Conservation (phyloP, 495 filamentous ascomycete genomes). For the Recurvomyces mirabilis region DNA sequence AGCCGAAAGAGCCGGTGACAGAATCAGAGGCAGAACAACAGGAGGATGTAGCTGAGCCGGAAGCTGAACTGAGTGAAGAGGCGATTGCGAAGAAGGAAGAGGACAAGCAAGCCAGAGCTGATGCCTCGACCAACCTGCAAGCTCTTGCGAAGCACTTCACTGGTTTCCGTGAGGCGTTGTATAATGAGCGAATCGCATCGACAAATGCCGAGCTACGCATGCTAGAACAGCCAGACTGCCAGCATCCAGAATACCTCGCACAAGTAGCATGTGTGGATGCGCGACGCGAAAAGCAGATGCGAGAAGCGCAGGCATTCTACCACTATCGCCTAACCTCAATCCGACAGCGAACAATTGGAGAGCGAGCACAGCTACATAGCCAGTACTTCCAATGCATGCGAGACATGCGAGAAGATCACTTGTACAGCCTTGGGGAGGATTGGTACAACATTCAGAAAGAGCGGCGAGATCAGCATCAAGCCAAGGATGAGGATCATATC, state of each 20-base stretch:
- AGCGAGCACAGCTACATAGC: slow-evolving; percentile 68
- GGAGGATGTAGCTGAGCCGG: slow-evolving; percentile 6
- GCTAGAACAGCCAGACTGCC: slow-evolving; percentile 60
- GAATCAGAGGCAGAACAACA: slow-evolving; percentile 6
- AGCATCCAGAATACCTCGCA: slow-evolving; percentile 78
- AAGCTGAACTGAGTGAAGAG: slow-evolving; percentile 12
- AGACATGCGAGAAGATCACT: slow-evolving; percentile 65
- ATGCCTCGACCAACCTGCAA: slow-evolving; percentile 14
- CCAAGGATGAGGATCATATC: slow-evolving; percentile 56
- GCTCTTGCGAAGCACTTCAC: slow-evolving; percentile 16
- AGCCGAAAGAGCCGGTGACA: not conserved
- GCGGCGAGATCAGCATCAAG: slow-evolving; percentile 59
- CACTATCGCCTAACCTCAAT: slow-evolving; percentile 62
- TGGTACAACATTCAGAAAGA: slow-evolving; percentile 90
- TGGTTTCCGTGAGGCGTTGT: slow-evolving; percentile 41
- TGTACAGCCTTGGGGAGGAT: slow-evolving; percentile 68
- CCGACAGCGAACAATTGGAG: slow-evolving; percentile 61
- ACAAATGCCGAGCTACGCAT: slow-evolving; percentile 63
- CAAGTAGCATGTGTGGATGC: slow-evolving; percentile 76
- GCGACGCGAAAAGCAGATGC: slow-evolving; percentile 65
- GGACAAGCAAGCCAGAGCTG: slow-evolving; percentile 16
- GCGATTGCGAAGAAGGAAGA: slow-evolving; percentile 19
- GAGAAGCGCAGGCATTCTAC: slow-evolving; percentile 57
- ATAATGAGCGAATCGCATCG: slow-evolving; percentile 67
- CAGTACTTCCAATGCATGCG: slow-evolving; percentile 79